These are phyloP conservation scores for Clarkia xantiana DNA, from an alignment of 345 rosid species.

Conservation along the genomic window DNA sequence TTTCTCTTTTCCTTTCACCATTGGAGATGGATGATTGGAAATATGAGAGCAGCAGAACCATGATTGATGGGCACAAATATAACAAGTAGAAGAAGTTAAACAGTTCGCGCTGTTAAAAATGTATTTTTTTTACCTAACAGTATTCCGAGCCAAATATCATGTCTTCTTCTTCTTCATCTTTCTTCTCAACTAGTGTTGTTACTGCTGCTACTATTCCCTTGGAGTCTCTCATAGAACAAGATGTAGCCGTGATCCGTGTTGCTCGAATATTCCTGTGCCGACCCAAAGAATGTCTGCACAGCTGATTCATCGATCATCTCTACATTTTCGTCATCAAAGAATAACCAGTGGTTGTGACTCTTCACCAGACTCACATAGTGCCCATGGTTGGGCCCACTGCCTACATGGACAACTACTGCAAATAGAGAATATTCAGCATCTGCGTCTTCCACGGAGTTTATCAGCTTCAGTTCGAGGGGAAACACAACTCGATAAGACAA, in stretches of 20 bases:
- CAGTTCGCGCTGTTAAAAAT: background rate
- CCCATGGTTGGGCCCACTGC: constrained; percentile 95
- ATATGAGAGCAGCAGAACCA: too few relatives aligned
- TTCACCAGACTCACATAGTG: constrained; percentile 97
- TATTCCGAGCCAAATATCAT: constrained; percentile 1
- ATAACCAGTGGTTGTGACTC: constrained; percentile 97
- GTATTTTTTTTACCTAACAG: background rate
- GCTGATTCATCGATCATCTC: constrained; percentile 99
- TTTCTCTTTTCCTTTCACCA: too few relatives aligned
- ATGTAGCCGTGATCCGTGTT: constrained; percentile 97
- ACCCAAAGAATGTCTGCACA: constrained; percentile 96
- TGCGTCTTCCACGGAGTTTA: constrained; percentile 85
- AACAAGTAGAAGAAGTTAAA: constrained; percentile 3
- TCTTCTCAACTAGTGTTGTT: constrained; percentile 32
- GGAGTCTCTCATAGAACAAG: constrained; percentile 87
- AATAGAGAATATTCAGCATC: constrained; percentile 87
- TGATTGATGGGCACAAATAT: background rate
- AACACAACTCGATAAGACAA: constrained; percentile 87
- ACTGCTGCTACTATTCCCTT: constrained; percentile 14
- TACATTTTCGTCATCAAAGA: constrained; percentile 91
- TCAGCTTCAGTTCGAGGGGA: constrained; percentile 88
- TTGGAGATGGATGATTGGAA: too few relatives aligned
- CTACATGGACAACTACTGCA: constrained; percentile 96
- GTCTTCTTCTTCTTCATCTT: background rate
- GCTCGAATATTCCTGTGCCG: constrained; percentile 90